These are phyloP conservation scores for Striga asiatica DNA, from an alignment of 257 asterid genomes.

Conservation along the genomic window DNA sequence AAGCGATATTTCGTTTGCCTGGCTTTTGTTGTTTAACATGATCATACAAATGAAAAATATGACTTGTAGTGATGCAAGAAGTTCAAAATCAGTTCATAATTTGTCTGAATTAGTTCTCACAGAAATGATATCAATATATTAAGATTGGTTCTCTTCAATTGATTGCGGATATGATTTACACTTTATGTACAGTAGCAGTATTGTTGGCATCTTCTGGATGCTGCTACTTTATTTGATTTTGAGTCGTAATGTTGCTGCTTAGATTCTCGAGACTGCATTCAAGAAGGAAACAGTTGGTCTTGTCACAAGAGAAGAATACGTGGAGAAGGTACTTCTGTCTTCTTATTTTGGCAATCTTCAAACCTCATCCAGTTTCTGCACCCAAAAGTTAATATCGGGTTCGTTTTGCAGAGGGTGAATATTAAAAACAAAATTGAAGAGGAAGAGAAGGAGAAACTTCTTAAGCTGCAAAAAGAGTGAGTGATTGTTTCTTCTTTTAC, in stretches of 20 bases:
- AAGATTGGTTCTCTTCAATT: background rate
- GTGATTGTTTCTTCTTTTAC: conserved; percentile 17
- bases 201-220: background rate
- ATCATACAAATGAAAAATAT: background rate
- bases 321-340: conserved; percentile 61
- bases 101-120: background rate
- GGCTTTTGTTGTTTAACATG: too few species aligned
- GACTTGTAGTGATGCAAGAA: background rate
- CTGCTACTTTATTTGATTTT: background rate
- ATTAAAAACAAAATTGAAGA: conserved; percentile 84
- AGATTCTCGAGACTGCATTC: conserved; percentile 96
- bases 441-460: conserved; percentile 97
- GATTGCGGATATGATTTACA: background rate
- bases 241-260: conserved; percentile 6
- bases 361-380: background rate
- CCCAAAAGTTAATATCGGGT: background rate
- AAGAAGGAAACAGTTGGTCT: conserved; percentile 99
- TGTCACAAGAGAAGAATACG: conserved; percentile 91
- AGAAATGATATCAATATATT: background rate
- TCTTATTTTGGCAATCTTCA: background rate
- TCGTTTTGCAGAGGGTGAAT: conserved; percentile 66
- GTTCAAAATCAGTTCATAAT: background rate
- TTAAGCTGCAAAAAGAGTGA: conserved; percentile 92
- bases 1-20: background rate
- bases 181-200: background rate